Evolutionary conservation across 805 yeast genomes (phyloP), one percentile per base, ranked within the genome.

Genomic region (Sungouiella thailandica): DNA sequence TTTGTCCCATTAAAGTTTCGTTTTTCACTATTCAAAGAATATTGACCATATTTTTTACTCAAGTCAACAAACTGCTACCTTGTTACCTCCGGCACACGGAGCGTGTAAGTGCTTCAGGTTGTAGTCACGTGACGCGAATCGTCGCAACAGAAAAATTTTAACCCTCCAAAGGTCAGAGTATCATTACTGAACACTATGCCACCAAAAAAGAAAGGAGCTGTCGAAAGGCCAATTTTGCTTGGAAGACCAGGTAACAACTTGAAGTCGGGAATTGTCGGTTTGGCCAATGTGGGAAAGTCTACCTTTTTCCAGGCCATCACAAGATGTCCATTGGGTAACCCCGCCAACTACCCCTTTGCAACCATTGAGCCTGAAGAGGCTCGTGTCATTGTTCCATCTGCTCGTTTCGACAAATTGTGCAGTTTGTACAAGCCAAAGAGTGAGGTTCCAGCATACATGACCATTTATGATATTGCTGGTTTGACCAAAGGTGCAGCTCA

Each of bases 331-430:
- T 36, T 47, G 28, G 51, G 51, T 14, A 47, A 47, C 43, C 59
- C 59, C 4, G 72, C 70, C 24, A 66, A 66, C 49, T 66, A 80
- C 53, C 87, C 88, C 6, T 80, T 79, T 58, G 88, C 88, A 7
- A 80, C 88, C 7, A 81, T 80, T 36, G 84, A 80, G 35, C 85
- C 87, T 0, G 84, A 76, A 48, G 82, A 79, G 52, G 74, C 49
- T 29, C 33, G 43, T 26, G 51, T 51, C 32, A 41, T 47, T 32
- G 56, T 54, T 55, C 50, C 49, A 3, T 45, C 49, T 9, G 37
- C 41, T 7, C 46, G 49, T 29, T 44, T 47, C 42, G 37, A 40
- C 42, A 45, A 43, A 31, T 57, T 68, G 32, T 55, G 61, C 12
- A 65, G 64, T 35, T 65, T 75, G 32, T 74, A 70, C 52, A 40